Percentiles rank a stretch among this genome's conserved stretches.
phyloP scores from a whole-genome alignment of 768 basidiomycete genomes.

The Galerina sulciceps region DNA sequence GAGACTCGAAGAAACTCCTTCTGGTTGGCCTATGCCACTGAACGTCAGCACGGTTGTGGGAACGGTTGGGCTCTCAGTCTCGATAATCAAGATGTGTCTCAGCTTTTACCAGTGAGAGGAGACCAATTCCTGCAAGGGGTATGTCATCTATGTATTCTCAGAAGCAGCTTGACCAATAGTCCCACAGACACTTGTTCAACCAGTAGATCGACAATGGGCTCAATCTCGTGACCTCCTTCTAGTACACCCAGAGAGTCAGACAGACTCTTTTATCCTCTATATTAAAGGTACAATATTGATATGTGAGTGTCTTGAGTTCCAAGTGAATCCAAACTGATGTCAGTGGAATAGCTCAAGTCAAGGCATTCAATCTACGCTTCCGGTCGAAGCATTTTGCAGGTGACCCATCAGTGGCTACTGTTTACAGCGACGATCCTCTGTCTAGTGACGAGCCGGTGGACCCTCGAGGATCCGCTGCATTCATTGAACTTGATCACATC shows the following conservation, averaged over 20 bases:
- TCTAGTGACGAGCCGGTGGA: slow-evolving; percentile 52
- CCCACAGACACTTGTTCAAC: slow-evolving; percentile 48
- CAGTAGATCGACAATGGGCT: slow-evolving; percentile 68
- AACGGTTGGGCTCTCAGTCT: slow-evolving; percentile 75
- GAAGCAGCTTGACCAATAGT: not conserved
- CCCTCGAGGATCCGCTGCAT: slow-evolving; percentile 62
- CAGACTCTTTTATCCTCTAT: slow-evolving; percentile 74
- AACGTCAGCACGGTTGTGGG: slow-evolving; percentile 67
- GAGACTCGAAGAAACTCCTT: slow-evolving; percentile 75
- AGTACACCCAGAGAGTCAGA: slow-evolving; percentile 60
- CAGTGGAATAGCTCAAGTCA: slow-evolving; percentile 43
- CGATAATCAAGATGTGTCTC: slow-evolving; percentile 77
- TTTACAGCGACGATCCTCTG: slow-evolving; percentile 39
- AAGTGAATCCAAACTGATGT: not conserved
- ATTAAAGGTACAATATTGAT: slow-evolving; percentile 72
- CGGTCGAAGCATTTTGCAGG: slow-evolving; percentile 62
- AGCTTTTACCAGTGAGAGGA: slow-evolving; percentile 65
- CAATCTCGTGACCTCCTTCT: slow-evolving; percentile 64
- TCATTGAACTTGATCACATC: slow-evolving; percentile 63
- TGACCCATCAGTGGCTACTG: slow-evolving; percentile 50
- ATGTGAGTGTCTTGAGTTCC: slow-evolving; percentile 36
- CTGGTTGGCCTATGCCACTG: slow-evolving; percentile 73
- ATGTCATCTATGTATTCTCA: slow-evolving; percentile 22
- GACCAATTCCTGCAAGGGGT: slow-evolving; percentile 68
- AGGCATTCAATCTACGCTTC: slow-evolving; percentile 72